Evolutionary conservation across 2,329 filamentous ascomycete genomes (phyloP), one percentile per base, ranked within the genome.

Genomic region (Ceratocystis papillata): DNA sequence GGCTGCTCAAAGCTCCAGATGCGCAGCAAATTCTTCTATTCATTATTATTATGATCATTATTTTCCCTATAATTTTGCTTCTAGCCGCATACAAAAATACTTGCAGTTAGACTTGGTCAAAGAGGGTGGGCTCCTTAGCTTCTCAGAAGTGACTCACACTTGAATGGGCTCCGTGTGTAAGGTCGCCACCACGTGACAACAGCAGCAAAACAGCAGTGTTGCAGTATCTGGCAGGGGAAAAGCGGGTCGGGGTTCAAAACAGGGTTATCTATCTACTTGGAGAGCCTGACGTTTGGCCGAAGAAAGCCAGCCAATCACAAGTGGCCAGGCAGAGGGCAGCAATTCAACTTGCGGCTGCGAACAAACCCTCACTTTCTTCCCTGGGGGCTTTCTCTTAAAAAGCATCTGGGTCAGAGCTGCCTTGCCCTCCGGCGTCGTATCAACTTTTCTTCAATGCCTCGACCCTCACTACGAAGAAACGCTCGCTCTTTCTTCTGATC

Each of bases 61-160:
- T 48, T 48, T n/a, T 48, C 20, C 46, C 10, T 4, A 5, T 15
- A 12, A 12, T 12, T 41, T 41, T 12, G 37, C 37, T 41, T 41
- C 37, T 41, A 41, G 37, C 15, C 3, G 8, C 37, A 41, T 41
- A 5, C 37, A 41, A 41, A 41, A 41, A 41, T 41, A 41, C 37
- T 41, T 41, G 10, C 37, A 41, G 12, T 44, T 25, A 55, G 25
- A 22, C 50, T 30, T 55, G 50, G 17, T 20, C n/a, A 48, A 8
- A 10, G 46, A 22, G 5, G 22, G 5, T 48, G 5, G 20, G 17
- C 20, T 48, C n/a, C 50, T 55, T 55, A 17, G 25, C 50, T 55
- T 55, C 20, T 25, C 50, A 28, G 50, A 55, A 1, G 22, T 55
- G 50, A 55, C 50, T 55, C 50, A 55, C 50, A 55, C 50, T 55